Evolutionary conservation across 2,329 filamentous ascomycete species (phyloP), one percentile per base, ranked within the genome.

Genomic region (Epichloe scottii): DNA sequence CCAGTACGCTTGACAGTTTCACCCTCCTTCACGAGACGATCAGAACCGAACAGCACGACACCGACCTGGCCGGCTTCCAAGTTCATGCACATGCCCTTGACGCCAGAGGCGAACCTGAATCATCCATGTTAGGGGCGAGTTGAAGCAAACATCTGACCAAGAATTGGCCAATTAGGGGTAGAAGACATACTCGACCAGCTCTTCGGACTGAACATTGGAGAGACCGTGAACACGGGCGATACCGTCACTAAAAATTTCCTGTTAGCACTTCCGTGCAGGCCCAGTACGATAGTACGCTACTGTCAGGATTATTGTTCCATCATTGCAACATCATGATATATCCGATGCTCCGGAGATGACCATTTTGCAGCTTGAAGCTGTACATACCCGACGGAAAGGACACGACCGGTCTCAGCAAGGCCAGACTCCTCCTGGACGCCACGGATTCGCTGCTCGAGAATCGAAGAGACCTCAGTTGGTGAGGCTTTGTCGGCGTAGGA

Each of bases 41-140:
- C 93, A 70, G 93, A 97, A 85, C 93, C 93, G 83, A 98, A 98
- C 70, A 98, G 83, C 83, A 98, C 93, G 68, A 98, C 90, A 95
- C 93, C 93, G 78, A 98, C 93, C 78, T 97, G 93, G 74, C 93
- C 93, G 75, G 93, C 93, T 80, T 98, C 93, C 77, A 98, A 85
- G 87, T 98, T 98, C 91, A 98, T 97, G 88, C 91, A 97, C 93
- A 98, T 98, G 75, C 93, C 93, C 85, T 97, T 97, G 76, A 97
- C 93, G 74, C 93, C 93, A 61, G 93, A 98, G 68, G 93, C 89
- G 80, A 98, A 98, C 81, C 90, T 96, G 26, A 46, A 53, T 15
- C n/a, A 26, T 12, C 26, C 5, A 35, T n/a, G 50, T 62, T 59
- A 64, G 55, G 44, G 52, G 45, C 33, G 6, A 51, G 26, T 51